phyloP scores from a whole-genome alignment of 192 early-diverging fungal genomes.

The Gryganskiella cystojenkinii region DNA sequence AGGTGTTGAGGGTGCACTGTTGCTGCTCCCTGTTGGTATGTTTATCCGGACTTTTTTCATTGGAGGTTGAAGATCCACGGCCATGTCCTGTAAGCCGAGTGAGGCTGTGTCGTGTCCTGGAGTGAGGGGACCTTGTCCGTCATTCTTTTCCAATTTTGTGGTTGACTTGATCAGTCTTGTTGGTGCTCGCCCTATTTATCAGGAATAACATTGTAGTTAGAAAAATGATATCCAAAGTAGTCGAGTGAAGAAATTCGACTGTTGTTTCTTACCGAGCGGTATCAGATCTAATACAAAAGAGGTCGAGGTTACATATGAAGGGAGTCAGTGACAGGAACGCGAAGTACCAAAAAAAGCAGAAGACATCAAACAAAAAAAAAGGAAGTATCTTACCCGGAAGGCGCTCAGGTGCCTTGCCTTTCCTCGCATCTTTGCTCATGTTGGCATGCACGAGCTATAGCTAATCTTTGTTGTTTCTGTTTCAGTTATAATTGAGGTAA shows the following conservation, averaged over 20 bases:
- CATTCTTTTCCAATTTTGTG: constrained; percentile 21
- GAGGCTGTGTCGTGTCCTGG: constrained; percentile 17
- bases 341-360: not conserved
- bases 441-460: not conserved
- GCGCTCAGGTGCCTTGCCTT: constrained; percentile 27
- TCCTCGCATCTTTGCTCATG: constrained; percentile 50
- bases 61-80: constrained; percentile 12
- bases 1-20: constrained; percentile 44
- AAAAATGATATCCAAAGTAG: not conserved
- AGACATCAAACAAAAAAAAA: not conserved
- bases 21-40: constrained; percentile 12
- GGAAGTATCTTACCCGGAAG: constrained; percentile 3
- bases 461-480: not conserved
- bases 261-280: constrained; percentile 21
- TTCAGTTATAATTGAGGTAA: not conserved
- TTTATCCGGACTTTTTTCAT: constrained; percentile 36
- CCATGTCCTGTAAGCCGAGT: constrained; percentile 15
- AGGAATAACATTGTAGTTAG: not conserved
- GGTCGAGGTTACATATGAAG: not conserved
- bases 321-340: too few relatives aligned
- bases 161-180: constrained; percentile 35
- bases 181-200: constrained; percentile 23
- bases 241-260: not conserved
- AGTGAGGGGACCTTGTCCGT: constrained; percentile 7
- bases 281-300: constrained; percentile 22